Evolutionary conservation across 2,329 filamentous ascomycete genomes (phyloP).

Genomic region (Dothiorella sarmentorum): DNA sequence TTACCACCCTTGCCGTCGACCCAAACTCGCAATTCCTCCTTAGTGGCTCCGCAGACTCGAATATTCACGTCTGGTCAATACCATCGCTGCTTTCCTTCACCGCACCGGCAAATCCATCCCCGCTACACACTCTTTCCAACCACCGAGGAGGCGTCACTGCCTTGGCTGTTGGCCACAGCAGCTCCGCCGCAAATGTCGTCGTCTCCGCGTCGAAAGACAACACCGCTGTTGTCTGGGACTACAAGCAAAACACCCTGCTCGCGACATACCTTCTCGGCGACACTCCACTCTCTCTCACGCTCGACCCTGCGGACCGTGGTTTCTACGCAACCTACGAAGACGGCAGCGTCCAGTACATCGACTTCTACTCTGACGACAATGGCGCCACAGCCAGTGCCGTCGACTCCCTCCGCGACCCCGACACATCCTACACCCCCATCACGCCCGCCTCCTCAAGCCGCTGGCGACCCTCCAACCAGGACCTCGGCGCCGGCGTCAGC

Average conservation of each 20-base stretch:
- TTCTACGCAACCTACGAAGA: constrained; percentile 79
- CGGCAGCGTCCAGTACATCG: constrained; percentile 73
- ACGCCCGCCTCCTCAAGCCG: constrained; percentile 38
- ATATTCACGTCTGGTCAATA: constrained; percentile 88
- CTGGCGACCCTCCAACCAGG: constrained; percentile 52
- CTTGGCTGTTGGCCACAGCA: constrained; percentile 61
- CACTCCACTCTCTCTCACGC: constrained; percentile 65
- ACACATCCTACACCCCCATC: constrained; percentile 39
- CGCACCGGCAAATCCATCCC: constrained; percentile 52
- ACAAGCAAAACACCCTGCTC: constrained; percentile 70
- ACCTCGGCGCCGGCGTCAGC: constrained; percentile 64
- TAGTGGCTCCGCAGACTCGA: constrained; percentile 80
- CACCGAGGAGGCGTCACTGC: constrained; percentile 71
- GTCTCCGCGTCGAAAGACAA: constrained; percentile 82
- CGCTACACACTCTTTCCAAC: constrained; percentile 72
- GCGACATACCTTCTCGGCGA: constrained; percentile 77
- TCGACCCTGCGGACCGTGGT: constrained; percentile 81
- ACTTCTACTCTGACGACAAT: constrained; percentile 60
- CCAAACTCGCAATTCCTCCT: constrained; percentile 70
- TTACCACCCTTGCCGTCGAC: constrained; percentile 70
- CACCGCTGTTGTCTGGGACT: constrained; percentile 91
- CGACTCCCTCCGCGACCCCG: constrained; percentile 48
- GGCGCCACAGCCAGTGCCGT: constrained; percentile 31
- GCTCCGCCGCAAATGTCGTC: constrained; percentile 73
- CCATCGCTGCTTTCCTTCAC: constrained; percentile 66